These are phyloP conservation scores for Cryptococcus wingfieldii DNA, from an alignment of 1,284 basidiomycete species.

Conservation along the genomic window DNA sequence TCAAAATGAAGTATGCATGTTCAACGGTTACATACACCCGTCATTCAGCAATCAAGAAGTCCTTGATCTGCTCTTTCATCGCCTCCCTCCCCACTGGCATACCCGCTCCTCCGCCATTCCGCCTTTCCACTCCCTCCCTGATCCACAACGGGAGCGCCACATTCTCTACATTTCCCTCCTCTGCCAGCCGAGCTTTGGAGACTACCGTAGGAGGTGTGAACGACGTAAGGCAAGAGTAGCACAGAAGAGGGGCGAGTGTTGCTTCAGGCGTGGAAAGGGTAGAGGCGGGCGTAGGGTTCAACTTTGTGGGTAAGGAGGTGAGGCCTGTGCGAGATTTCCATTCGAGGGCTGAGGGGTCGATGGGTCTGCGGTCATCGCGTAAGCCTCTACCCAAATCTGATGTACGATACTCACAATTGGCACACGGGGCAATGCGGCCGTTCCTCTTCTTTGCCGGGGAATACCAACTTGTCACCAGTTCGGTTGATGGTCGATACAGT, in stretches of 20 bases:
- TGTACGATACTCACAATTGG: slow-evolving; percentile 55
- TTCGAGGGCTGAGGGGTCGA: slow-evolving; percentile 61
- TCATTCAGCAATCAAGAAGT: slow-evolving; percentile 29
- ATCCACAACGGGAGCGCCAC: slow-evolving; percentile 40
- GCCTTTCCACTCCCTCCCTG: slow-evolving; percentile 11
- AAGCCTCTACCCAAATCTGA: neutral
- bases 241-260: slow-evolving; percentile 56
- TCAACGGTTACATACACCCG: neutral
- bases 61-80: slow-evolving; percentile 33
- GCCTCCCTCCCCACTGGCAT: slow-evolving; percentile 19
- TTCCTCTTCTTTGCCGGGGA: slow-evolving; percentile 57
- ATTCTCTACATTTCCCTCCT: slow-evolving; percentile 3
- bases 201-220: slow-evolving; percentile 51
- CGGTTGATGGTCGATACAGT: slow-evolving; percentile 82
- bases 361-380: slow-evolving; percentile 54
- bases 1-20: too few relatives aligned
- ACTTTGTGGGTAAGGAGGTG: slow-evolving; percentile 54
- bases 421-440: slow-evolving; percentile 60
- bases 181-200: neutral
- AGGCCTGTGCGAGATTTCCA: slow-evolving; percentile 73
- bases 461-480: slow-evolving; percentile 75
- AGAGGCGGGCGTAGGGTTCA: neutral
- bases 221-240: slow-evolving; percentile 70
- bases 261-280: neutral
- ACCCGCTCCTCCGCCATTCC: neutral